Evolutionary conservation across 305 asterid genomes (phyloP), one percentile per base, ranked within the genome.

Genomic region (Rubia tinctorum): DNA sequence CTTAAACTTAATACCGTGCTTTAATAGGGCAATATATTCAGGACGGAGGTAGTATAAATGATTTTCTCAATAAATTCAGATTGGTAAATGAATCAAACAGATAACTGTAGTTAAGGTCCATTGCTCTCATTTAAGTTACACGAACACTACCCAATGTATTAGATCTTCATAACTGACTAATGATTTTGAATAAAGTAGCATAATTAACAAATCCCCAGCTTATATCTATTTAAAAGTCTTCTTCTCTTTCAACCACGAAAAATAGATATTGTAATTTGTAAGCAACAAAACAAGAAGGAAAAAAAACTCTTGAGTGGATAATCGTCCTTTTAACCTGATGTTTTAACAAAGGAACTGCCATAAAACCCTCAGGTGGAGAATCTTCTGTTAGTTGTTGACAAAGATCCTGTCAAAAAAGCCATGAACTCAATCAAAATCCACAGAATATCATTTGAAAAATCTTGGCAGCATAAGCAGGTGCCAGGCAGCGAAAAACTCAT

Each of bases 351-450:
- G 93, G 82, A 79, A 92, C 98, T 23, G 96, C 86, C 84, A 95
- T 76, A 78, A 80, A 69, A 68, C 98, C 98, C 73, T 89, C 95
- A 23, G 99, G 97, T 43, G 93, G 91, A 78, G 74, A 78, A 37
- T 96, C 93, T 86, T 95, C 98, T 78, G 82, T 80, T 81, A 80
- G 90, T 74, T 98, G 95, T 85, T 88, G 97, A 37, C 93, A 85
- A 82, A 93, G 97, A 88, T 91, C 99, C 99, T 95, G 91, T 76
- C 78, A 79, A 66, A 73, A 73, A 87, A 49, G 80, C 12, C 78
- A 81, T 34, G 69, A 72, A 61, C 39, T 42, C 51, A 12, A 71
- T 69, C 56, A 80, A 43, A 58, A 40, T 69, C 43, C 61, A 13
- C 44, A 61, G 30, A 78, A 69, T 69, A 23, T 14, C 13, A 68